Evolutionary conservation across 2,329 filamentous ascomycete genomes (phyloP), one percentile per base, ranked within the genome.

Genomic region (Huntiella bhutanensis): DNA sequence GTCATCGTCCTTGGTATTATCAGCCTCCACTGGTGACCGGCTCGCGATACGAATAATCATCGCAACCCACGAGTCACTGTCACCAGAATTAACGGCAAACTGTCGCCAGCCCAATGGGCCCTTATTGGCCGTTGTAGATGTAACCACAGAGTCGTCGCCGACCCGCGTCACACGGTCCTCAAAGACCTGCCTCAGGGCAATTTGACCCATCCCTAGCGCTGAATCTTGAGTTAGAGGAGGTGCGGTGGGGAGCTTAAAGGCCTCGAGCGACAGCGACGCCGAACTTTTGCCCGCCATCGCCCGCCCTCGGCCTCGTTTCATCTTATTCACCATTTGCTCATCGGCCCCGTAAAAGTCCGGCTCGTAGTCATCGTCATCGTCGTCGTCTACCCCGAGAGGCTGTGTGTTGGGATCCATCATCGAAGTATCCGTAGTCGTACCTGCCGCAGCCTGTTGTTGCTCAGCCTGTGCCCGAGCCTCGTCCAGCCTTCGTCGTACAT

Each of bases 51-150:
- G 77, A 36, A 82, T 81, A 48, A 96, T 70, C 15, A 96, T 75
- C 0, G 85, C 91, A 53, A 93, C 74, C 87, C 88, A 96, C 0
- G 86, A 82, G 52, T 95, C 87, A 51, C 80, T 73, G 55, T 88
- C 85, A 54, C 86, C 84, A 2, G 79, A 80, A 56, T 79, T 88
- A 17, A 82, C 85, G 1, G 88, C 87, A 34, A 95, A 67, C 42
- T 87, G 74, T 55, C 82, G 82, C 58, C 96, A 81, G 1, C 91
- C 88, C 51, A 73, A 66, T 61, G 78, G 76, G 37, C 69, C 66
- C 58, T 75, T 75, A 64, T 73, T 71, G 50, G 67, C 60, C 1
- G 70, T 60, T 28, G 22, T 28, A 28, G 22, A 28, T 28, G 22
- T 10, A 28, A 10, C 22, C 22, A 28, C 22, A 1, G 74, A 66